Conservation (phyloP, 495 filamentous ascomycete genomes). For the Pyrenula aspistea region DNA sequence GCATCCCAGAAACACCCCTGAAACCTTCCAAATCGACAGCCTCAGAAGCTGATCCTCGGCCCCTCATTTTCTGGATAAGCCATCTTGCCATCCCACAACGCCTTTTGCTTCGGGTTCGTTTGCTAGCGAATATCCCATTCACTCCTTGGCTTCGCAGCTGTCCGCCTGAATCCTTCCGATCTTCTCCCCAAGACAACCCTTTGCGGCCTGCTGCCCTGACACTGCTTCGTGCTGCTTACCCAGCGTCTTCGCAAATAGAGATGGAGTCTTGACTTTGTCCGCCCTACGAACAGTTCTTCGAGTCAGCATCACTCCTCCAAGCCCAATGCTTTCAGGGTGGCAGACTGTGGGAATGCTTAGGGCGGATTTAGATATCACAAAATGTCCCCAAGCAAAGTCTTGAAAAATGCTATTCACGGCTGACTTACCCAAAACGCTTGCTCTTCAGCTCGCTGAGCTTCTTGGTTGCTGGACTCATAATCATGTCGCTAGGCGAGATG, state of each 20-base stretch:
- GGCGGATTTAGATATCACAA: neutral
- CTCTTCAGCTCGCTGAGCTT: conserved; percentile 76
- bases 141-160: too few species aligned
- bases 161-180: too few species aligned
- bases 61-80: too few species aligned
- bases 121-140: too few species aligned
- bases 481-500: conserved; percentile 82
- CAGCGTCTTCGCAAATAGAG: conserved; percentile 49
- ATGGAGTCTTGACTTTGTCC: conserved; percentile 46
- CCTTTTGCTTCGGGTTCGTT: too few species aligned
- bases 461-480: conserved; percentile 88
- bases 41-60: too few species aligned
- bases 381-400: neutral
- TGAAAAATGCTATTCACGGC: neutral
- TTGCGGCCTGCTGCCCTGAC: neutral
- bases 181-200: too few species aligned
- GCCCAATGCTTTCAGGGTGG: neutral
- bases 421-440: conserved; percentile 56
- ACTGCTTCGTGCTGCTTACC: conserved; percentile 29
- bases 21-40: too few species aligned
- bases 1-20: too few species aligned
- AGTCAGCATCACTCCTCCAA: neutral
- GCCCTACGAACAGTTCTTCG: conserved; percentile 4
- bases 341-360: neutral
- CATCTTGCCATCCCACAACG: too few species aligned